Percentiles rank a stretch among this genome's conserved stretches.
phyloP scores from a whole-genome alignment of 2,329 filamentous ascomycete species.

The Epichloe elymi region DNA sequence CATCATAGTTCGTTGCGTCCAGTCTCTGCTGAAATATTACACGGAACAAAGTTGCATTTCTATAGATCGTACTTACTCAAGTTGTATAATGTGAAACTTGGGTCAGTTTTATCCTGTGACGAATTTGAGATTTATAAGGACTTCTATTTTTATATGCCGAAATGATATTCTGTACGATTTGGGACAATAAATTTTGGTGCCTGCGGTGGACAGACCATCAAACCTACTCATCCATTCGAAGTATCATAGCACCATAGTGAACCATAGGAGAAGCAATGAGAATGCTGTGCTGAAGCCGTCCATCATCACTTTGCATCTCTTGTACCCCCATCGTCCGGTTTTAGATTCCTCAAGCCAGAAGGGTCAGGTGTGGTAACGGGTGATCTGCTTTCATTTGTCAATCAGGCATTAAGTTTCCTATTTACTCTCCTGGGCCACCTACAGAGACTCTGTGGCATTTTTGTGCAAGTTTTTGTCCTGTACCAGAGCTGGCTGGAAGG shows the following conservation, averaged over 20 bases:
- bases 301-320: background rate
- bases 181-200: too few relatives aligned
- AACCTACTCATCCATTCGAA: background rate
- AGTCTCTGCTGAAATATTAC: background rate
- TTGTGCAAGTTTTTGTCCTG: slow-evolving; percentile 9
- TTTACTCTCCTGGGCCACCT: background rate
- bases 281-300: background rate
- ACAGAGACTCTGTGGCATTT: background rate
- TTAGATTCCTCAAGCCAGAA: background rate
- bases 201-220: background rate
- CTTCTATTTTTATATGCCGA: too few relatives aligned
- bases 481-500: slow-evolving; percentile 22
- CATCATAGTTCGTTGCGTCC: background rate
- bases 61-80: slow-evolving; percentile 16
- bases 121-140: too few relatives aligned
- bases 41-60: background rate
- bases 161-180: too few relatives aligned
- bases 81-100: slow-evolving; percentile 5
- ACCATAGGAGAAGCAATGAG: background rate
- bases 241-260: too few relatives aligned
- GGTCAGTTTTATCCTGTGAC: too few relatives aligned
- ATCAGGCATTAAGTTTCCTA: background rate
- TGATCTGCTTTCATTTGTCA: background rate
- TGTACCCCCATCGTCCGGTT: background rate
- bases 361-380: background rate